These are phyloP conservation scores for Aspergillus sp. DNA, from an alignment of 2,329 filamentous ascomycete species.

Conservation along the genomic window DNA sequence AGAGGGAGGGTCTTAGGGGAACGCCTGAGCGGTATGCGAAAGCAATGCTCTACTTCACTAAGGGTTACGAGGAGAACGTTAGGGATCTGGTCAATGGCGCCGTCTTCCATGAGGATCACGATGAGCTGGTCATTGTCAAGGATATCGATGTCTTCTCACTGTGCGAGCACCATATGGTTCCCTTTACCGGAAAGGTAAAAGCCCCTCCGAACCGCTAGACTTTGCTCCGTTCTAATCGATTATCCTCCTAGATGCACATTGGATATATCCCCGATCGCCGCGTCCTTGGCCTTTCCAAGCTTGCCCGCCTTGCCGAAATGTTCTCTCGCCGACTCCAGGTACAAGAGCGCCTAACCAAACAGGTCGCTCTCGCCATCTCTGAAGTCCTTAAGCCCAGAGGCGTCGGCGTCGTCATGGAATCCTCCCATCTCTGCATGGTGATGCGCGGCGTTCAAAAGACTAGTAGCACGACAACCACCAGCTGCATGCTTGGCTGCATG, in stretches of 20 bases:
- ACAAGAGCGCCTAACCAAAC: conserved; percentile 93
- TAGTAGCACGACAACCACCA: conserved; percentile 83
- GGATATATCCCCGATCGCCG: conserved; percentile 92
- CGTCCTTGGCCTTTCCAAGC: conserved; percentile 93
- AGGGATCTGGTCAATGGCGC: conserved; percentile 89
- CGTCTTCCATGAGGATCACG: conserved; percentile 94
- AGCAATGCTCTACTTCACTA: conserved; percentile 93
- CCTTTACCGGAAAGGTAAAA: conserved; percentile 87
- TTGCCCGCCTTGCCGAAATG: conserved; percentile 96
- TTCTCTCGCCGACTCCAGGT: conserved; percentile 92
- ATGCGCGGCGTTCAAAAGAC: conserved; percentile 99
- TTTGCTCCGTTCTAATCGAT: background rate
- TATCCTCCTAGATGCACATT: conserved; percentile 81
- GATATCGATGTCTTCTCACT: conserved; percentile 94
- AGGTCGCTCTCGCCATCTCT: conserved; percentile 91
- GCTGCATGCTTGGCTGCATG: conserved; percentile 96
- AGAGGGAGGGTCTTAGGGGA: conserved; percentile 65
- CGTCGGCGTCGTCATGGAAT: conserved; percentile 97
- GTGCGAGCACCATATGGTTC: conserved; percentile 97
- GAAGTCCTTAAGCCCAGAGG: conserved; percentile 92
- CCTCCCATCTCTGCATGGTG: conserved; percentile 95
- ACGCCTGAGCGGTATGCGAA: conserved; percentile 89
- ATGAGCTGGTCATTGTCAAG: conserved; percentile 96
- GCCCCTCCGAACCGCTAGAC: no score
- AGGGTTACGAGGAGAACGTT: conserved; percentile 95